Evolutionary conservation across 2,329 filamentous ascomycete genomes (phyloP), one percentile per base, ranked within the genome.

Genomic region (Botrytis elliptica): DNA sequence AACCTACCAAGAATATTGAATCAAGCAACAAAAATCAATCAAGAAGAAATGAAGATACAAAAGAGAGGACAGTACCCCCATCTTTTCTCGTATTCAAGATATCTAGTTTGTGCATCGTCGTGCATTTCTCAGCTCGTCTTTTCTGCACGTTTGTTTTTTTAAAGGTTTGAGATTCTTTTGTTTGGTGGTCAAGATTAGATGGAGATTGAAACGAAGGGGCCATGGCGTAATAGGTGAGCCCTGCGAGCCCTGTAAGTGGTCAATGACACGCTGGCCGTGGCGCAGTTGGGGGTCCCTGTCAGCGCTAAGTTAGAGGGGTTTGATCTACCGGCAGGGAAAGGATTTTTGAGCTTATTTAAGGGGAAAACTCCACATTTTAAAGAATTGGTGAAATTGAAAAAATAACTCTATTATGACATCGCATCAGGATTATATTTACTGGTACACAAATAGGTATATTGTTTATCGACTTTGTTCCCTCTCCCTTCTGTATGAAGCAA

Each of bases 91-190:
- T 40, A 55, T 55, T 55, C 46, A 29, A 12, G 18, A 29, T n/a
- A 4, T 44, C 40, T 18, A 42, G 33, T 55, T 55, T 29, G 46
- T 40, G 65, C 65, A 55, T 67, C 42, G 22, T 67, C 46, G 65
- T 36, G 33, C 44, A 67, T 55, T n/a, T 40, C 33, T 38, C 59
- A n/a, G 36, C 59, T 62, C n/a, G 1, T 57, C 49, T 57, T 57
- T 57, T 67, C 65, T 55, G 65, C 64, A 66, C 64, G 44, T 66
- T 66, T 66, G 64, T 66, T 66, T 38, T 36, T 52, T 52, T 16
- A n/a, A 14, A 64, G 25, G 29, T 67, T 65, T 29, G 42, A 20
- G n/a, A 20, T 57, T 57, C 29, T 65, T 44, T 46, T 55, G 44
- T 55, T 67, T 55, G 65, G 46, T 52, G 14, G 12, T 40, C 0